phyloP scores from a whole-genome alignment of 1,284 basidiomycete species.

The Cryptococcus sp. region DNA sequence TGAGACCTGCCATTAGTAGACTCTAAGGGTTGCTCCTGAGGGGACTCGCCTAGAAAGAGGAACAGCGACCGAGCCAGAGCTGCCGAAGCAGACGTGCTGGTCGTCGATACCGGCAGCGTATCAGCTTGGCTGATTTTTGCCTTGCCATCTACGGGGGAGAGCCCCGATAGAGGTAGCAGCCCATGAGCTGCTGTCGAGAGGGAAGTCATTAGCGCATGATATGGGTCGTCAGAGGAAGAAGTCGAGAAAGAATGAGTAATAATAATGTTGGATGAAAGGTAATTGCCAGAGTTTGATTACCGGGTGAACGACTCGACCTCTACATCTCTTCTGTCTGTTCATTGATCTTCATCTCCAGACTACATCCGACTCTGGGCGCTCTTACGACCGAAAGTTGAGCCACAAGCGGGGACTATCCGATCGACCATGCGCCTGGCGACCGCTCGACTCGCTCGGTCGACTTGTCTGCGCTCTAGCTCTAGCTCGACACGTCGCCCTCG shows the following conservation, averaged over 20 bases:
- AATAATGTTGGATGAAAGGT: not conserved
- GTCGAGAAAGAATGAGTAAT: not conserved
- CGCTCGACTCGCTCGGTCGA: too few species aligned
- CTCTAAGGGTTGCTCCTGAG: not conserved
- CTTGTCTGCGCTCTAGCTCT: too few species aligned
- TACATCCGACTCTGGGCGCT: too few species aligned
- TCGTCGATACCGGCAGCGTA: constrained; percentile 21
- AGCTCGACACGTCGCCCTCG: not conserved
- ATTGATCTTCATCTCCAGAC: too few species aligned
- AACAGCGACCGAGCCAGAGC: constrained; percentile 41
- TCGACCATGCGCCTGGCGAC: too few species aligned
- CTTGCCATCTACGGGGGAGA: constrained; percentile 2
- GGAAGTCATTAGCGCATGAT: constrained; percentile 2
- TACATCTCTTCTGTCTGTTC: too few species aligned
- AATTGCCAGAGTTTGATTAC: too few species aligned
- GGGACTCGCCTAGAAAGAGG: constrained; percentile 34
- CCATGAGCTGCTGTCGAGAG: not conserved
- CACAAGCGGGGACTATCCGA: too few species aligned
- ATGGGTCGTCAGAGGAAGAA: not conserved
- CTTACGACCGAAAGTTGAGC: too few species aligned
- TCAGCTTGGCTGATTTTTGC: constrained; percentile 2
- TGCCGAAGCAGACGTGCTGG: constrained; percentile 34
- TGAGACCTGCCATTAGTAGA: constrained; percentile 28
- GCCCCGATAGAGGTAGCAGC: not conserved
- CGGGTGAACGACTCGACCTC: too few species aligned